Conservation (phyloP, 225 moss, liverwort and hornwort genomes). For the Bryum argenteum region DNA sequence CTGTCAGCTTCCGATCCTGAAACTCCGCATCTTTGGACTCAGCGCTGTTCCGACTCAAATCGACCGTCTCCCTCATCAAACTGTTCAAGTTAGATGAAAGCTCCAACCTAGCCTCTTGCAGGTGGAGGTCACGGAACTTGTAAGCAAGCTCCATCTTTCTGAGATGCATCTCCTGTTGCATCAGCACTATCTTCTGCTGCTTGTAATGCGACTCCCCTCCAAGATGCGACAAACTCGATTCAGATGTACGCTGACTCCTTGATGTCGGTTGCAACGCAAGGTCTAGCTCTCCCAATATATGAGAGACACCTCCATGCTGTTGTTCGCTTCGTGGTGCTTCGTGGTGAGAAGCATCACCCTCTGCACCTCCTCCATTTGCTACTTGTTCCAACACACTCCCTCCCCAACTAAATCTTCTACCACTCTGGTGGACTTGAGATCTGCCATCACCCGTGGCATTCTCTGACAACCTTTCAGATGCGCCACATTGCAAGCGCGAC, state of each 20-base stretch:
- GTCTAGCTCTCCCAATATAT: slow-evolving; percentile 37
- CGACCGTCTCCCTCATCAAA: slow-evolving; percentile 77
- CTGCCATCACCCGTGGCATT: slow-evolving; percentile 27
- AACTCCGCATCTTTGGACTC: slow-evolving; percentile 72
- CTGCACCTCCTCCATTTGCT: slow-evolving; percentile 29
- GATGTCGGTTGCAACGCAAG: slow-evolving; percentile 39
- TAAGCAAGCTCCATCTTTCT: slow-evolving; percentile 62
- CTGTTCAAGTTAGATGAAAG: slow-evolving; percentile 68
- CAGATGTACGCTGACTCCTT: slow-evolving; percentile 40
- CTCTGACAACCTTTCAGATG: slow-evolving; percentile 35
- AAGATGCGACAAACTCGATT: slow-evolving; percentile 30
- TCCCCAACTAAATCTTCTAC: slow-evolving; percentile 36
- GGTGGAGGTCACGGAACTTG: slow-evolving; percentile 54
- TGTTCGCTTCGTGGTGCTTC: slow-evolving; percentile 32
- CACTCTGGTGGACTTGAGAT: slow-evolving; percentile 15
- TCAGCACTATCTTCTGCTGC: slow-evolving; percentile 53
- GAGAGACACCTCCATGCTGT: slow-evolving; percentile 23
- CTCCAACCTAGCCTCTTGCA: slow-evolving; percentile 70
- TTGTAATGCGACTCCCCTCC: slow-evolving; percentile 44
- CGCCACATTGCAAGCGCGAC: slow-evolving; percentile 31
- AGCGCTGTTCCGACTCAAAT: slow-evolving; percentile 60
- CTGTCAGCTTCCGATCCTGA: slow-evolving; percentile 68
- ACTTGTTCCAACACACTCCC: slow-evolving; percentile 42
- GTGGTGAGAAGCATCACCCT: slow-evolving; percentile 29
- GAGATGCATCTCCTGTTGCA: slow-evolving; percentile 61